phyloP scores from a whole-genome alignment of 1,139 yeast genomes.

The Wickerhamomyces sp. region DNA sequence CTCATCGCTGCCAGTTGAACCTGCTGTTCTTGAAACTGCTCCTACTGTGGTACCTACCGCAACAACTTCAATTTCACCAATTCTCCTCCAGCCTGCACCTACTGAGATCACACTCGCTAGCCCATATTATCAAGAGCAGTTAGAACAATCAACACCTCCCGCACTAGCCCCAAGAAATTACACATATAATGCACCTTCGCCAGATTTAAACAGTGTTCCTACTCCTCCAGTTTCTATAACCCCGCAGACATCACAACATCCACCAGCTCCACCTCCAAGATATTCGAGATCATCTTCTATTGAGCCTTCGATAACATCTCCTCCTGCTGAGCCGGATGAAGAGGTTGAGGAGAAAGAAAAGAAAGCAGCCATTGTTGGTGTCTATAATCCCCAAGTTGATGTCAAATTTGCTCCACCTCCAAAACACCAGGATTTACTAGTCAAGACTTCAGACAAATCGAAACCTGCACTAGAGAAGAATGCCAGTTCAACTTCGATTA shows the following conservation, averaged over 20 bases:
- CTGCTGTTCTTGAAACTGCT: too few relatives aligned
- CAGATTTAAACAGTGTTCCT: too few relatives aligned
- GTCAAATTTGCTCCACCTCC: conserved; percentile 32
- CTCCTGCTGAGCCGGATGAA: not conserved
- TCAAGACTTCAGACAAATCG: not conserved
- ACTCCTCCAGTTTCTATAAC: too few relatives aligned
- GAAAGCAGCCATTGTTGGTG: conserved; percentile 19
- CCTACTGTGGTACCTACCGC: too few relatives aligned
- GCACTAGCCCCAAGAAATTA: too few relatives aligned
- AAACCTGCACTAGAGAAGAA: not conserved
- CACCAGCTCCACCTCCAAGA: not conserved
- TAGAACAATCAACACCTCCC: conserved; percentile 4
- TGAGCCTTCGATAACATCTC: too few relatives aligned
- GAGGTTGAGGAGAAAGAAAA: conserved; percentile 10
- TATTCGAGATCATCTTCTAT: not conserved
- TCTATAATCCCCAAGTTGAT: conserved; percentile 24
- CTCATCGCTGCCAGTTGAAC: too few relatives aligned
- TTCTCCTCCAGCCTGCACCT: too few relatives aligned
- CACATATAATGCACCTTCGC: too few relatives aligned
- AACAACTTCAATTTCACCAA: too few relatives aligned
- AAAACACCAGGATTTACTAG: conserved; percentile 17
- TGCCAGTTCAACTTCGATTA: not conserved
- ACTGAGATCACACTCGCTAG: too few relatives aligned
- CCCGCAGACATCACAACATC: too few relatives aligned
- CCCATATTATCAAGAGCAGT: not conserved